Evolutionary conservation across 2,329 filamentous ascomycete genomes (phyloP), one percentile per base, ranked within the genome.

Genomic region (Colletotrichum endophyticum): DNA sequence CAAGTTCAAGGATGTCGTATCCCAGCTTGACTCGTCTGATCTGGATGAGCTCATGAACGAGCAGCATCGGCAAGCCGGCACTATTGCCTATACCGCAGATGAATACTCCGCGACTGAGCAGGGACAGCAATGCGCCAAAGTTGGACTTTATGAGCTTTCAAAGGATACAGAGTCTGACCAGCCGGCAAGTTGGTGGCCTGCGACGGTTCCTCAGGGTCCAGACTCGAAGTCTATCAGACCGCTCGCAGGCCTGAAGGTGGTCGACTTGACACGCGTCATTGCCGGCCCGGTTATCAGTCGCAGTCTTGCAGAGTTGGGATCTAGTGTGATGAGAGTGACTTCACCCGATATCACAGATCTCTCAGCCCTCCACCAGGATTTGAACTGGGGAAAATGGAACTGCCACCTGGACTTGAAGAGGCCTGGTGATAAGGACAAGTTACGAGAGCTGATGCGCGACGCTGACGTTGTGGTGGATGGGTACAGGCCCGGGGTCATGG

Each of bases 301-400:
- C 6, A 82, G 82, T 1, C 82, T 89, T 0, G 87, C 87, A 0
- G 87, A 88, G 69, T 79, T 87, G 13, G 88, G 88, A 1, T 88
- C 88, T 0, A 85, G 84, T 49, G 86, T 89, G 1, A 84, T 89
- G 84, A 80, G 86, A 6, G 81, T 89, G 19, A 87, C 86, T 0
- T 81, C 82, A 1, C 80, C 83, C 3, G 79, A 85, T 15, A 69
- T 88, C 6, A 81, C 85, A 0, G 87, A 89, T 70, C 78, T 87
- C 67, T 84, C 84, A 0, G 64, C 66, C 0, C 66, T 89, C 16
- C 86, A 88, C 63, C 81, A 82, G 5, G 88, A 90, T 74, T 80
- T 90, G 5, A 89, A 86, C 76, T 87, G 85, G 82, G 89, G 89
- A 2, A 91, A 91, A 77, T 87, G 87, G 84, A 88, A 86, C 39